Percentiles rank a stretch among this genome's conserved stretches.
Evolutionary conservation across 441 rosid genomes (phyloP).

Genomic region (Erodium trifolium): DNA sequence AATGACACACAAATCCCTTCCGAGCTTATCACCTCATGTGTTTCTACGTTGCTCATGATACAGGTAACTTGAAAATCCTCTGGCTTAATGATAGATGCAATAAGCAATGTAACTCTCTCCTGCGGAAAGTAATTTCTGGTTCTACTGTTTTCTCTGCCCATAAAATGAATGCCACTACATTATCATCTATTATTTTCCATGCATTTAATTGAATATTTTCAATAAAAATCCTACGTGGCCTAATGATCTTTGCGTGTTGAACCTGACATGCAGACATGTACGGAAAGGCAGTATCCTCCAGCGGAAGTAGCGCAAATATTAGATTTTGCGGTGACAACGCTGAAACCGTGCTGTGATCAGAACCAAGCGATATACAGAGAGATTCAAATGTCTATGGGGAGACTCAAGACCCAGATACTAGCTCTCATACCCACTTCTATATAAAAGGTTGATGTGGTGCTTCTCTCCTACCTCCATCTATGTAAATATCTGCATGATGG

Average conservation of each 20-base stretch:
- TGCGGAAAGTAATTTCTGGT: not conserved
- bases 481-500: not conserved
- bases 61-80: conserved; percentile 41
- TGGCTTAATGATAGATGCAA: not conserved
- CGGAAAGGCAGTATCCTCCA: conserved; percentile 82
- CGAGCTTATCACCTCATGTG: conserved; percentile 77
- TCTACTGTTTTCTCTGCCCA: not conserved
- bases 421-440: conserved; percentile 73
- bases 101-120: not conserved
- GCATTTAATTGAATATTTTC: not conserved
- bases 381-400: conserved; percentile 91
- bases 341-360: conserved; percentile 76
- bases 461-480: not conserved
- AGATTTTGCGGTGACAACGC: conserved; percentile 65
- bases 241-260: not conserved
- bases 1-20: conserved; percentile 48
- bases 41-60: conserved; percentile 76
- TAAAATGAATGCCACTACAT: not conserved
- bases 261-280: conserved; percentile 52
- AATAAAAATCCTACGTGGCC: no score
- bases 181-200: not conserved
- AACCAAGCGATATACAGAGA: conserved; percentile 73
- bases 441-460: not conserved
- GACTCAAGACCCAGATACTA: conserved; percentile 85
- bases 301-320: conserved; percentile 83